Conservation (phyloP, 1,139 yeast genomes). For the Blastobotrys buckinghamii region DNA sequence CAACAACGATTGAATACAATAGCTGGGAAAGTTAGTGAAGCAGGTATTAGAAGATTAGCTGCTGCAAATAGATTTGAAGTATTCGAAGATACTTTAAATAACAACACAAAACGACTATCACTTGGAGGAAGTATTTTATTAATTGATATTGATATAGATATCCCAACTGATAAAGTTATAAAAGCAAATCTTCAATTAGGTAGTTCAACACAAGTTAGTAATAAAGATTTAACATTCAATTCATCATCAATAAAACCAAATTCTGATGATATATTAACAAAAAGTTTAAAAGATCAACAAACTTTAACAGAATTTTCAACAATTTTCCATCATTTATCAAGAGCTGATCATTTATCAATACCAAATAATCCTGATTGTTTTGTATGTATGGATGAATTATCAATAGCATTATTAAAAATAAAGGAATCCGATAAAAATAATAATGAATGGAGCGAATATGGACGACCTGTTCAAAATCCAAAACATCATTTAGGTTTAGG, state of each 20-base stretch:
- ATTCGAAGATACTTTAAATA: slow-evolving; percentile 28
- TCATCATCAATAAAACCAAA: slow-evolving; percentile 22
- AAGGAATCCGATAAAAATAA: slow-evolving; percentile 5
- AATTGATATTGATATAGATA: slow-evolving; percentile 28
- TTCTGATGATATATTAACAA: slow-evolving; percentile 25
- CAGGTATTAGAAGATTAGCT: slow-evolving; percentile 31
- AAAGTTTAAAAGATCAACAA: slow-evolving; percentile 24
- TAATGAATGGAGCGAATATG: slow-evolving; percentile 22
- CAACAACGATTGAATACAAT: slow-evolving; percentile 26
- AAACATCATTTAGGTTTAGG: slow-evolving; percentile 29
- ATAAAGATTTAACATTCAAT: slow-evolving; percentile 25
- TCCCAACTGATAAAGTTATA: slow-evolving; percentile 18
- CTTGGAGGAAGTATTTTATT: slow-evolving; percentile 35
- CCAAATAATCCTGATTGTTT: slow-evolving; percentile 32
- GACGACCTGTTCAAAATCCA: slow-evolving; percentile 30
- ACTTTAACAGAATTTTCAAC: slow-evolving; percentile 29
- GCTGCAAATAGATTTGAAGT: slow-evolving; percentile 29
- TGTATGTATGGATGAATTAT: slow-evolving; percentile 29
- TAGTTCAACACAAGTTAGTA: slow-evolving; percentile 23
- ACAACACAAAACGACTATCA: slow-evolving; percentile 26
- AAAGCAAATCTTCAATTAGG: slow-evolving; percentile 29
- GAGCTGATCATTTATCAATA: slow-evolving; percentile 31
- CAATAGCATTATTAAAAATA: slow-evolving; percentile 27
- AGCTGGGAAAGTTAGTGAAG: slow-evolving; percentile 32
- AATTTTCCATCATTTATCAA: slow-evolving; percentile 29